A percentile compares a stretch with the other conserved stretches of the same genome.
Conservation (phyloP, 2,329 filamentous ascomycete species). For the Pseudogymnoascus sp. region DNA sequence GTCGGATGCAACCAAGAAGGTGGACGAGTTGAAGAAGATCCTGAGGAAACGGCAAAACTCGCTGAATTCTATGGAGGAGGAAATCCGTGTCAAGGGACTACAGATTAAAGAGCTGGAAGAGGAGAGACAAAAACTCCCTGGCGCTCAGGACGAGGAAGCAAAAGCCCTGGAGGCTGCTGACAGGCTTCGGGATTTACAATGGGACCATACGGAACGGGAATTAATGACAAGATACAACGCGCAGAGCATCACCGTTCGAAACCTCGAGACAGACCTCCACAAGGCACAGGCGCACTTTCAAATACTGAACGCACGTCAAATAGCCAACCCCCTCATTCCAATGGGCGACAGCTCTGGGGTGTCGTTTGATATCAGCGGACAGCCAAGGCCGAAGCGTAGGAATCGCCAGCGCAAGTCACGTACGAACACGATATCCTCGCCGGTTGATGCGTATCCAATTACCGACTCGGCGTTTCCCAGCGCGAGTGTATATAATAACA, state of each 20-base stretch:
- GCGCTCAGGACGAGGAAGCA: conserved; percentile 48
- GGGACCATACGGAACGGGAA: conserved; percentile 27
- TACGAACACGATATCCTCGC: conserved; percentile 32
- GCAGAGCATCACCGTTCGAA: conserved; percentile 21
- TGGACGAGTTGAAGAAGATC: conserved; percentile 47
- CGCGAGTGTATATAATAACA: conserved; percentile 37
- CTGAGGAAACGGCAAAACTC: conserved; percentile 56
- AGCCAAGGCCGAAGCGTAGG: conserved; percentile 33
- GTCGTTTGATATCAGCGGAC: conserved; percentile 28
- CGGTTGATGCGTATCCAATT: conserved; percentile 25
- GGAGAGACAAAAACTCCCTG: conserved; percentile 57
- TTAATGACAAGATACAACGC: conserved; percentile 23
- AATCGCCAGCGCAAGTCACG: conserved; percentile 35
- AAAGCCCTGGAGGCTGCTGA: conserved; percentile 26
- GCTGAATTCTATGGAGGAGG: conserved; percentile 56
- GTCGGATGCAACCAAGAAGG: conserved; percentile 46
- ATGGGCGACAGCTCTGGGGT: conserved; percentile 31
- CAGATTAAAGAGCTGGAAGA: conserved; percentile 70
- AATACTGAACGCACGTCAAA: conserved; percentile 22
- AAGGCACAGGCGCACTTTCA: conserved; percentile 19
- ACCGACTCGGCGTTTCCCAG: conserved; percentile 32
- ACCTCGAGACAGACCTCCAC: conserved; percentile 22
- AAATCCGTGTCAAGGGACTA: conserved; percentile 63
- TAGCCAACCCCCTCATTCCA: conserved; percentile 26
- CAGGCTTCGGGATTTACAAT: conserved; percentile 28